A percentile compares a stretch with the other conserved stretches of the same genome.
phyloP scores from a whole-genome alignment of 768 basidiomycete species.

The Leccinum fibrillosum region DNA sequence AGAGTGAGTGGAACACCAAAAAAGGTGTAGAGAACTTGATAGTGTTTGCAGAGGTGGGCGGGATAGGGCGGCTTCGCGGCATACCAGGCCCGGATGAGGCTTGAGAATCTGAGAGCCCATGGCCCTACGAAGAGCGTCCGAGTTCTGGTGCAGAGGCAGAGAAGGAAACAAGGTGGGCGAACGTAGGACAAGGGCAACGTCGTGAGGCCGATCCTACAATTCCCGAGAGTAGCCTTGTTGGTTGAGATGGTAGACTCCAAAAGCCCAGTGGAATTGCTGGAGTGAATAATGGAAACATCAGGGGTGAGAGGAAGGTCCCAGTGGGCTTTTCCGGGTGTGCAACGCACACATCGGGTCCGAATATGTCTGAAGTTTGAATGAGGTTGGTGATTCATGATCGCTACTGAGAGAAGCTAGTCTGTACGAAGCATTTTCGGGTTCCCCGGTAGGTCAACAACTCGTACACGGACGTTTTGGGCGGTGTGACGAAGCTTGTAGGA shows the following conservation, averaged over 20 bases:
- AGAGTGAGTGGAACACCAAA: constrained; percentile 39
- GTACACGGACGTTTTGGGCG: too few relatives aligned
- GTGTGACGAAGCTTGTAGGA: too few relatives aligned
- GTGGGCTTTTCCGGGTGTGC: constrained; percentile 20
- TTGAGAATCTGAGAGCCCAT: constrained; percentile 14
- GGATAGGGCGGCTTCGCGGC: constrained; percentile 37
- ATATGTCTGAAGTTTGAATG: constrained; percentile 2
- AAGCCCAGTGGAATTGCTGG: constrained; percentile 42
- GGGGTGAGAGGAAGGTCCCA: constrained; percentile 23
- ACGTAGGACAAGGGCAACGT: constrained; percentile 35
- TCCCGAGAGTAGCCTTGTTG: constrained; percentile 36
- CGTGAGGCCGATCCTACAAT: constrained; percentile 29
- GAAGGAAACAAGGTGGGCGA: not conserved
- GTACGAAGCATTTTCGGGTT: too few relatives aligned
- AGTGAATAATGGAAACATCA: constrained; percentile 22
- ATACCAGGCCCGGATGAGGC: constrained; percentile 42
- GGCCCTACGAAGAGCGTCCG: constrained; percentile 9
- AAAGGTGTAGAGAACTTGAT: constrained; percentile 31
- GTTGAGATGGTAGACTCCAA: constrained; percentile 37
- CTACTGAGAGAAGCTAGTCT: constrained; percentile 7
- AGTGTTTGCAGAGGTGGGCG: constrained; percentile 46
- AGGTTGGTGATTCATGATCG: constrained; percentile 21
- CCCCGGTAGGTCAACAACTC: too few relatives aligned
- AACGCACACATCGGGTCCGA: constrained; percentile 7
- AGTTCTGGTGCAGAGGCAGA: not conserved